A percentile compares a stretch with the other conserved stretches of the same genome.
Conservation (phyloP, 208 protist species). For the Wallacemonas sp. region DNA sequence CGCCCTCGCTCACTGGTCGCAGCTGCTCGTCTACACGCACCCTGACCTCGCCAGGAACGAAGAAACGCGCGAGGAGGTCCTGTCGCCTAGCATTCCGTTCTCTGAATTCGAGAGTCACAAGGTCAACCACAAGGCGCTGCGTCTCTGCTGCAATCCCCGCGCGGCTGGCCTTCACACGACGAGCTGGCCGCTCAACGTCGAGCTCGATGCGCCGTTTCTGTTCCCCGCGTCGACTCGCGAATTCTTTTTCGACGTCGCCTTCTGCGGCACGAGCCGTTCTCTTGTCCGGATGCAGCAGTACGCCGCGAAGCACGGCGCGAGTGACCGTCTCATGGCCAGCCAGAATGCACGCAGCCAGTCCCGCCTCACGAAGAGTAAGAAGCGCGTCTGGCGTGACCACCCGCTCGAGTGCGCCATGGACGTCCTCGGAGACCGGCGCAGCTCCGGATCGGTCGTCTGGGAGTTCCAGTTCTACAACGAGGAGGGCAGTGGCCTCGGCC, state of each 20-base stretch:
- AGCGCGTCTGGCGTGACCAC: slow-evolving; percentile 61
- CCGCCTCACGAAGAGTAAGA: slow-evolving; percentile 34
- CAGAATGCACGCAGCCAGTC: slow-evolving; percentile 14
- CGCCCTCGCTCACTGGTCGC: slow-evolving; percentile 45
- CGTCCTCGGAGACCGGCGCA: slow-evolving; percentile 42
- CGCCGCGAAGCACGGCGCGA: slow-evolving; percentile 33
- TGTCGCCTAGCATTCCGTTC: slow-evolving; percentile 39
- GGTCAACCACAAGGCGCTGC: slow-evolving; percentile 83
- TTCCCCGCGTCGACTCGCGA: slow-evolving; percentile 71
- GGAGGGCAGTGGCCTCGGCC: slow-evolving; percentile 84
- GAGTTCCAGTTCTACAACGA: slow-evolving; percentile 93
- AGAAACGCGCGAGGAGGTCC: slow-evolving; percentile 13
- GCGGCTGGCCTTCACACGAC: slow-evolving; percentile 71
- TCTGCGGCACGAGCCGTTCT: slow-evolving; percentile 63
- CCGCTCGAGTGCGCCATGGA: slow-evolving; percentile 66
- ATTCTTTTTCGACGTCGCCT: slow-evolving; percentile 81
- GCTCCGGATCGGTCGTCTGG: slow-evolving; percentile 45
- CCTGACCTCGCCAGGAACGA: background rate
- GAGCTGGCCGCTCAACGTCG: slow-evolving; percentile 82
- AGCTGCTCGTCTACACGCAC: slow-evolving; percentile 28
- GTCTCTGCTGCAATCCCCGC: slow-evolving; percentile 73
- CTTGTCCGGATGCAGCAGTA: slow-evolving; percentile 59
- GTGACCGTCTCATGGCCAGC: slow-evolving; percentile 18
- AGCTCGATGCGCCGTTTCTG: slow-evolving; percentile 81
- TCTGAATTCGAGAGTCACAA: slow-evolving; percentile 68